A percentile compares a stretch with the other conserved stretches of the same genome.
Conservation (phyloP, 192 early-diverging fungal species). For the Coemansia asiatica region DNA sequence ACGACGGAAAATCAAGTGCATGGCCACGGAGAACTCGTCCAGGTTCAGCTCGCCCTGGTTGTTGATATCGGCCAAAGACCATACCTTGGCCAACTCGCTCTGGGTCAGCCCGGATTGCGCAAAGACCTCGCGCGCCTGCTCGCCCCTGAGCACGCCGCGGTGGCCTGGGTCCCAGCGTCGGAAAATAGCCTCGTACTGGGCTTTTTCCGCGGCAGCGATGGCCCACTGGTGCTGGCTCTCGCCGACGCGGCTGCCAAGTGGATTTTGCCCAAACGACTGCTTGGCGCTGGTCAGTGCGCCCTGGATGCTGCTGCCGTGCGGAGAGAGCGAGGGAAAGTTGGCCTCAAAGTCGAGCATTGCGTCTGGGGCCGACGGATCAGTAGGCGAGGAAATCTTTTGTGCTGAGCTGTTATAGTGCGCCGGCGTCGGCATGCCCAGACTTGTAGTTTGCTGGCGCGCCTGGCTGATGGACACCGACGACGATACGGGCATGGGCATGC, state of each 20-base stretch:
- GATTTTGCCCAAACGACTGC: slow-evolving; percentile 35
- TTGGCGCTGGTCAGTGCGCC: slow-evolving; percentile 29
- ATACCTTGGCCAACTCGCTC: slow-evolving; percentile 58
- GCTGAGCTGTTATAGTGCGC: not conserved
- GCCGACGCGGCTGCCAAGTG: slow-evolving; percentile 22
- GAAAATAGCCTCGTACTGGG: slow-evolving; percentile 52
- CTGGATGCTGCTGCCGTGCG: slow-evolving; percentile 8
- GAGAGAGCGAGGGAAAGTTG: slow-evolving; percentile 24
- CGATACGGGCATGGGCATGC: not conserved
- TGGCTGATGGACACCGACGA: slow-evolving; percentile 1
- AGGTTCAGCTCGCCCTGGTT: slow-evolving; percentile 82
- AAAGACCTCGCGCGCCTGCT: slow-evolving; percentile 61
- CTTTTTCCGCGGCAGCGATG: slow-evolving; percentile 30
- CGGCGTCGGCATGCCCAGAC: slow-evolving; percentile 1
- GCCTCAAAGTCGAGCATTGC: slow-evolving; percentile 37
- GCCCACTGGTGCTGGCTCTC: slow-evolving; percentile 45
- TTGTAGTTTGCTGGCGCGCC: not conserved
- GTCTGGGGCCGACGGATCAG: slow-evolving; percentile 13
- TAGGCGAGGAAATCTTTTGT: not conserved
- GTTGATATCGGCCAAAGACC: slow-evolving; percentile 49
- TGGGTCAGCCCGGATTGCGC: slow-evolving; percentile 58
- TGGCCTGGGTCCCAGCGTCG: slow-evolving; percentile 55
- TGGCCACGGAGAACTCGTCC: slow-evolving; percentile 95
- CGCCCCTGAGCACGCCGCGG: slow-evolving; percentile 56
- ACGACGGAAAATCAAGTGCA: slow-evolving; percentile 92